Evolutionary conservation across 257 asterid species (phyloP).

Genomic region (Penstemon newberryi): DNA sequence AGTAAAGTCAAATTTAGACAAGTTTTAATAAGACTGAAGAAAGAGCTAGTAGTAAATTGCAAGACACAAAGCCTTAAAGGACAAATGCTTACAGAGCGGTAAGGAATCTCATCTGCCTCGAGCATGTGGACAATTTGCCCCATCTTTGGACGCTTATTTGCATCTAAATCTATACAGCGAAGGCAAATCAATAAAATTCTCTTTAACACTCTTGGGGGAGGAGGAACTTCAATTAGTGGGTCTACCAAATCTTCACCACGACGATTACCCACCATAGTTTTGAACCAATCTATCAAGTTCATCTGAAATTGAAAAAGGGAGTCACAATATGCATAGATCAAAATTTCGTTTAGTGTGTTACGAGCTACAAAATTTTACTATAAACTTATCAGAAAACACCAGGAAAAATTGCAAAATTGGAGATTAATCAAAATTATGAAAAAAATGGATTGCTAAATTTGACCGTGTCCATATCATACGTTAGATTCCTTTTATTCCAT

Average conservation of each 20-base stretch:
- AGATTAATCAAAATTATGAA: too few species aligned
- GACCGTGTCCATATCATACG: too few species aligned
- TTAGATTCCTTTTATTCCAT: too few species aligned
- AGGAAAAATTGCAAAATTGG: too few species aligned
- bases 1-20: too few species aligned
- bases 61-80: neutral
- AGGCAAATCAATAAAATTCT: conserved; percentile 78
- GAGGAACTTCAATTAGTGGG: conserved; percentile 67
- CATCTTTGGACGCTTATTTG: conserved; percentile 95
- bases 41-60: neutral
- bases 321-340: conserved; percentile 9
- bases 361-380: too few species aligned
- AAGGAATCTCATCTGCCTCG: conserved; percentile 88
- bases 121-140: conserved; percentile 98
- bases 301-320: conserved; percentile 52
- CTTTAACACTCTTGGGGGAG: conserved; percentile 79
- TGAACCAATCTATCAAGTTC: conserved; percentile 97
- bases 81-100: conserved; percentile 57
- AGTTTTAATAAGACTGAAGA: neutral
- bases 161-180: conserved; percentile 86
- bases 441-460: too few species aligned
- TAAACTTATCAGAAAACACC: too few species aligned
- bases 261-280: conserved; percentile 83
- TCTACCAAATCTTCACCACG: conserved; percentile 82
- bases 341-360: neutral